Evolutionary conservation across 2,329 filamentous ascomycete species (phyloP).

Genomic region (Fusarium fujikuroi): DNA sequence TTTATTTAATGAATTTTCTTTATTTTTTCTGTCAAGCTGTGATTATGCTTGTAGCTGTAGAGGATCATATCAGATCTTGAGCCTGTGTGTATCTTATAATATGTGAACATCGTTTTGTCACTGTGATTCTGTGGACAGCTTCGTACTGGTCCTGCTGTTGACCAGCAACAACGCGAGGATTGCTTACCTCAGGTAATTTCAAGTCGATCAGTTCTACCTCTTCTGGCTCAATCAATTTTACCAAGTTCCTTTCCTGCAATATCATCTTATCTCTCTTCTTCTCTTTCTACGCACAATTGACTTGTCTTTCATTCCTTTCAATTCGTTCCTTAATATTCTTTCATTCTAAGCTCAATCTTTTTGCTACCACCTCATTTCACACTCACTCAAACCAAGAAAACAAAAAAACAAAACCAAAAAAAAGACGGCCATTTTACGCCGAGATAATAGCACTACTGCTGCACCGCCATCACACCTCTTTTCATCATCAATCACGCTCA

Average conservation of each 20-base stretch:
- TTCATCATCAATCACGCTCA: slow-evolving; percentile 7
- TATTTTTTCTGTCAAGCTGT: not conserved
- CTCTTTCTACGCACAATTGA: slow-evolving; percentile 24
- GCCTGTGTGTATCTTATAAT: not conserved
- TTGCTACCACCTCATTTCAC: slow-evolving; percentile 9
- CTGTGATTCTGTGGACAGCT: slow-evolving; percentile 28
- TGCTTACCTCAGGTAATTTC: slow-evolving; percentile 38
- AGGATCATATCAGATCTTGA: slow-evolving; percentile 11
- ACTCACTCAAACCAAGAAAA: not conserved
- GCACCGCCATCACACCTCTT: slow-evolving; percentile 8
- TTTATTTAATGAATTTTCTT: not conserved
- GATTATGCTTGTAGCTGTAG: not conserved
- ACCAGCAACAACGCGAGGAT: slow-evolving; percentile 30
- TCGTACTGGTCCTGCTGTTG: slow-evolving; percentile 22
- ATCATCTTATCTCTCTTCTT: slow-evolving; percentile 5
- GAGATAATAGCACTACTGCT: slow-evolving; percentile 12
- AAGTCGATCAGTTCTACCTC: slow-evolving; percentile 32
- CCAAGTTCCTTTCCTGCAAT: slow-evolving; percentile 23
- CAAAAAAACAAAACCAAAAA: not conserved
- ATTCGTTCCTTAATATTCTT: slow-evolving; percentile 14
- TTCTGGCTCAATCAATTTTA: slow-evolving; percentile 22
- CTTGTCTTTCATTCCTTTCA: slow-evolving; percentile 36
- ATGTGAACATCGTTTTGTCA: slow-evolving; percentile 16
- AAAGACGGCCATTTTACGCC: slow-evolving; percentile 14
- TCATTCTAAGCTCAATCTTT: slow-evolving; percentile 2